Base-by-base conservation (phyloP, 2,329 filamentous ascomycete species). In the Ascosphaera apis region DNA sequence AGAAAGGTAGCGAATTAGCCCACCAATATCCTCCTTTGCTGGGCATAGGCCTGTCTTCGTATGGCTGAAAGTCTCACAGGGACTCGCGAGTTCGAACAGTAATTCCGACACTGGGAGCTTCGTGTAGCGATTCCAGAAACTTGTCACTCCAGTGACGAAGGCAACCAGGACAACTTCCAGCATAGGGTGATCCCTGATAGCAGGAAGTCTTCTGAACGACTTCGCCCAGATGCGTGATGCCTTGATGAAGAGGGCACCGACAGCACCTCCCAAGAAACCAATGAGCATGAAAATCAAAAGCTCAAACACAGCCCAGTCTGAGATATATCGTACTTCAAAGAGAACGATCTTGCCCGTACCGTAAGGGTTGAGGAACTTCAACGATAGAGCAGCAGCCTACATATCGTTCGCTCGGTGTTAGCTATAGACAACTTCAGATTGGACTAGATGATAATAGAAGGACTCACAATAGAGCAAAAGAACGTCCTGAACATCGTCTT, bases 401-500 rank as follows among this genome's bases (percentile, higher is more conserved):
- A 23, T 7, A 8, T 53, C 58, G 15, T 36, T 30, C 36, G n/a
- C 21, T 21, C 9, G 11, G 34, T 30, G 17, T 31, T 33, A 39
- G 34, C 18, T 15, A 40, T 18, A 16, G 15, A 19, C 4, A 12
- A 4, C 31, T 11, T n/a, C 13, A 15, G 4, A 18, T 15, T 33
- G 32, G 13, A 33, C 5, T 16, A 31, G n/a, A 16, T 19, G 5
- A 12, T 8, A 19, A 6, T 17, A 2, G 17, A 34, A 31, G 27
- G 17, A 55, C 58, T 51, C 53, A 78, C 76, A 46, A 95, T 95
- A 55, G 86, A 95, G 61, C 86, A 95, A 57, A 95, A 95, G 55
- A 98, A 98, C 0, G 88, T 95, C 36, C 88, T 67, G 60, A 98
- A 98, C 6, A 98, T 67, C 0, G 86, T 95, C 59, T 98, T 95